Evolutionary conservation across 371 early-diverging fungal species (phyloP).

Genomic region (Blakeslea trispora): DNA sequence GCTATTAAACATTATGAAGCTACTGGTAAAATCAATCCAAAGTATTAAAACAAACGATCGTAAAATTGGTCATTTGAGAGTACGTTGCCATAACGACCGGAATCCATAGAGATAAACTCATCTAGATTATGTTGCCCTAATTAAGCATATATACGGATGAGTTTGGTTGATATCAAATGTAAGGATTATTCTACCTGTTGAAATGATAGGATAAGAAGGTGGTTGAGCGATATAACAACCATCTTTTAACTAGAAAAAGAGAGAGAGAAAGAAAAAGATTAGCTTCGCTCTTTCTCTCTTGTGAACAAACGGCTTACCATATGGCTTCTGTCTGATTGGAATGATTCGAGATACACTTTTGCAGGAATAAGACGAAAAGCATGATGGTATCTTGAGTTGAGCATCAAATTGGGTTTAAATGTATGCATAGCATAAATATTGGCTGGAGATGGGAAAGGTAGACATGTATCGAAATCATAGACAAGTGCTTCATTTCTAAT

Average conservation of each 20-base stretch:
- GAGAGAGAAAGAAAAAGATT: background rate
- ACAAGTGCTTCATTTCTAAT: constrained; percentile 11
- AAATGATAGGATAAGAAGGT: constrained; percentile 33
- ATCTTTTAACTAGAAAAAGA: constrained; percentile 21
- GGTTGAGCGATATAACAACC: constrained; percentile 32
- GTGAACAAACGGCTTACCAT: constrained; percentile 38
- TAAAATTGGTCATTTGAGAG: constrained; percentile 2
- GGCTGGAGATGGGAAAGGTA: constrained; percentile 39
- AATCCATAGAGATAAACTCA: constrained; percentile 26
- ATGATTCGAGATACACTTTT: constrained; percentile 24
- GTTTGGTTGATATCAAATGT: too few species aligned
- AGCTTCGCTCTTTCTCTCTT: too few species aligned
- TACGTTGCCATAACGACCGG: background rate
- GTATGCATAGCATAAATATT: constrained; percentile 26
- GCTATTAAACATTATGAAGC: constrained; percentile 37
- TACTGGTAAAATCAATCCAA: constrained; percentile 34
- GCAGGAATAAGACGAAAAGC: constrained; percentile 44
- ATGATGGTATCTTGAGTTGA: constrained; percentile 23
- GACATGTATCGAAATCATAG: constrained; percentile 41
- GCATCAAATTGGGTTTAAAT: constrained; percentile 30
- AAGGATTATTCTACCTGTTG: constrained; percentile 2
- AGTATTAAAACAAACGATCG: constrained; percentile 3
- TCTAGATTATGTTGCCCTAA: constrained; percentile 14
- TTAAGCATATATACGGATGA: background rate
- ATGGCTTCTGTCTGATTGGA: constrained; percentile 47